Evolutionary conservation across 257 asterid species (phyloP).

Genomic region (Leonotis leonurus): DNA sequence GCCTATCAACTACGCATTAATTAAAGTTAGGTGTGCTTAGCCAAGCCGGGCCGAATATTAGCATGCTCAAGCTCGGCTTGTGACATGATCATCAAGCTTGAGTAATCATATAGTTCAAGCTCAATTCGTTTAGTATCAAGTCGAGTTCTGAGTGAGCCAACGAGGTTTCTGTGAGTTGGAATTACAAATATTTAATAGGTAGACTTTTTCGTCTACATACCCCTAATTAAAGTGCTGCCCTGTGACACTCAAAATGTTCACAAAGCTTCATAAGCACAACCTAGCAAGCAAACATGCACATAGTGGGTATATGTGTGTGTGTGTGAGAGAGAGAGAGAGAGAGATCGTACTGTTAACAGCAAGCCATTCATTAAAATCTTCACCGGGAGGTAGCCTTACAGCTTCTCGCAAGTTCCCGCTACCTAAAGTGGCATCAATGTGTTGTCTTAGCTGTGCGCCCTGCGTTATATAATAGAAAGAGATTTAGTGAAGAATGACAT

Average conservation of each 20-base stretch:
- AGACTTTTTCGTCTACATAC: too few species aligned
- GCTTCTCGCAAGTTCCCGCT: constrained; percentile 95
- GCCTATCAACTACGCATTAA: too few species aligned
- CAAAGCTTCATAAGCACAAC: neutral
- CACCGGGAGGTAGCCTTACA: constrained; percentile 92
- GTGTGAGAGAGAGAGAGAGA: constrained; percentile 8
- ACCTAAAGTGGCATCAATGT: constrained; percentile 88
- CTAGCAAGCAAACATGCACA: neutral
- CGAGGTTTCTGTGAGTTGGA: too few species aligned
- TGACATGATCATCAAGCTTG: too few species aligned
- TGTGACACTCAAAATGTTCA: neutral
- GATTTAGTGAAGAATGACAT: neutral
- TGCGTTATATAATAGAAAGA: constrained; percentile 21
- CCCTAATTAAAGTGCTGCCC: neutral
- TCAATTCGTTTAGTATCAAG: too few species aligned
- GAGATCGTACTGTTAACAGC: constrained; percentile 73
- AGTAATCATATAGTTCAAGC: too few species aligned
- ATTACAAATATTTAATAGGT: too few species aligned
- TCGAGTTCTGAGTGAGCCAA: too few species aligned
- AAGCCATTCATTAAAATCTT: constrained; percentile 89
- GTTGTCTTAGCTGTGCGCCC: constrained; percentile 91
- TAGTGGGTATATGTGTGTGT: neutral
- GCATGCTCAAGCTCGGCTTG: too few species aligned
- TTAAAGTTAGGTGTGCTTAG: too few species aligned
- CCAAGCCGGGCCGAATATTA: too few species aligned